A percentile compares a stretch with the other conserved stretches of the same genome.
phyloP scores from a whole-genome alignment of 2,329 filamentous ascomycete genomes.

The Beauveria varroae region DNA sequence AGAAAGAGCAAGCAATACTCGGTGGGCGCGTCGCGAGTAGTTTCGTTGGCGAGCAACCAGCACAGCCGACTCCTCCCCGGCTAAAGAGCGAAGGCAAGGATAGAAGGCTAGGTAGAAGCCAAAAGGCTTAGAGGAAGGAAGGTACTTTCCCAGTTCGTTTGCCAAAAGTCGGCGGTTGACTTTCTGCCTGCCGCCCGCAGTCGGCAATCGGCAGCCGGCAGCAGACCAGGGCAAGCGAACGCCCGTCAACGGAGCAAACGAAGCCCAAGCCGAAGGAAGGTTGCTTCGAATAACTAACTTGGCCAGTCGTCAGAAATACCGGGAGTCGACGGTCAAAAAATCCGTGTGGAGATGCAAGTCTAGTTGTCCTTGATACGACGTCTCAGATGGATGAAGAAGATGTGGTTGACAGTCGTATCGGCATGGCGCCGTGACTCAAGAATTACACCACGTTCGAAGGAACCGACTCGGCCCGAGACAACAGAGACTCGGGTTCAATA shows the following conservation, averaged over 20 bases:
- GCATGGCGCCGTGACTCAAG: too few species aligned
- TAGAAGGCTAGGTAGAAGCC: background rate
- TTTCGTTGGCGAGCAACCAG: background rate
- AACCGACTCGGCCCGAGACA: too few species aligned
- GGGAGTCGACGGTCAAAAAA: too few species aligned
- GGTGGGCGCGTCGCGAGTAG: background rate
- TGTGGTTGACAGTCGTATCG: too few species aligned
- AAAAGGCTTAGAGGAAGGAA: background rate
- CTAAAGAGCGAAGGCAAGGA: background rate
- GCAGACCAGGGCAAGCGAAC: background rate
- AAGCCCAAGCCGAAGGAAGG: background rate
- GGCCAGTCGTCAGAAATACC: too few species aligned
- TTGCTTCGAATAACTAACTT: background rate
- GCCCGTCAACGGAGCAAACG: background rate
- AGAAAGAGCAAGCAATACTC: background rate
- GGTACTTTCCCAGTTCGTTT: background rate
- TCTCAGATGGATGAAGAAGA: too few species aligned
- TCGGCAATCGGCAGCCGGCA: background rate
- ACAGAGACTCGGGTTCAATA: too few species aligned
- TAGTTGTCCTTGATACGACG: too few species aligned
- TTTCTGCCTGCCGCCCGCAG: background rate
- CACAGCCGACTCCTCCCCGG: background rate
- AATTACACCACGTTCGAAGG: too few species aligned
- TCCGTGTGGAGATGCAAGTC: background rate
- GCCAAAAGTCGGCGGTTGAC: background rate